Evolutionary conservation across 768 basidiomycete species (phyloP), one percentile per base, ranked within the genome.

Genomic region (Lepiota subincarnata): DNA sequence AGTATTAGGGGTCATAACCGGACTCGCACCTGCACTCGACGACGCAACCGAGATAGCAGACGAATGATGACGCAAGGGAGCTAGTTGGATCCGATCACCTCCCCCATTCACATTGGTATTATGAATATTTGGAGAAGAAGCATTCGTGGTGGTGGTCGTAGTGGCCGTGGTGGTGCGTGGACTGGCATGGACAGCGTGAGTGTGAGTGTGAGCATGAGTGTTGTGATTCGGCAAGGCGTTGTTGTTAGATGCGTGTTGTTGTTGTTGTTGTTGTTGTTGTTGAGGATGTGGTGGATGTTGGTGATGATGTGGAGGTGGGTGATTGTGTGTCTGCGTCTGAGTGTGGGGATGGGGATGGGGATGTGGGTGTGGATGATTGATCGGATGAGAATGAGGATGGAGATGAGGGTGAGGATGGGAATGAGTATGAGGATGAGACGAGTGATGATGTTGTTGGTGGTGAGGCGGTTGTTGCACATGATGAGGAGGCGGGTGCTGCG

Each of bases 31-130:
- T 2, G 53, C 38, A 18, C 48, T 55, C 22, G 53, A 44, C 22
- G 53, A 44, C 13, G 57, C 43, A 5, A 38, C 41, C 7, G 53
- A 35, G 22, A 43, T 26, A 8, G 38, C 36, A 13, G 47, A 53
- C n/a, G 41, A 49, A 38, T 46, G 50, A 60, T 62, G 48, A 35
- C 78, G 42, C 60, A 86, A 60, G 54, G 83, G 83, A 39, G 82
- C 81, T 2, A 84, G 70, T 66, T 82, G 80, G 48, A 83, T 81
- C 48, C 80, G 60, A 55, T 75, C 77, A 20, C 62, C 66, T 28
- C 24, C 66, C 34, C 24, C 31, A 8, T 31, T 3, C 8, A 7
- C 31, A 11, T 59, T 60, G 35, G 55, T 61, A 38, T 59, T 61
- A 46, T 57, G 59, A 49, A 57, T 45, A 12, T 56, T 55, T 20